Conservation (phyloP, 345 rosid genomes). For the Atalantia buxifolia region DNA sequence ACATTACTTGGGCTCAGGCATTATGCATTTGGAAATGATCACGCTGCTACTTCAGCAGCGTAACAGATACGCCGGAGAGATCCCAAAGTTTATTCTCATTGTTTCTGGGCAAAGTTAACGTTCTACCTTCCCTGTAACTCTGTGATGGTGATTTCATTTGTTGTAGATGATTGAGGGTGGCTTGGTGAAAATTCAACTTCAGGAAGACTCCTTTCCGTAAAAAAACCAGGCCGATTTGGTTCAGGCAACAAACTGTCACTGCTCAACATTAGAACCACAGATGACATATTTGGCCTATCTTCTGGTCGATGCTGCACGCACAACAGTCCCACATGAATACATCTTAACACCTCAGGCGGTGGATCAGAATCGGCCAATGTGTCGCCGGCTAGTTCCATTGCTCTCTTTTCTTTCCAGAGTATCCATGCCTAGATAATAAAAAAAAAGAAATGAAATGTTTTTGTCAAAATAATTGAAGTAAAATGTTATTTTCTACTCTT, state of each 20-base stretch:
- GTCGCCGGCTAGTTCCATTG: constrained; percentile 10
- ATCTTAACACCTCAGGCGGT: constrained; percentile 7
- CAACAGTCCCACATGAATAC: constrained; percentile 24
- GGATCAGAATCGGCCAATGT: not conserved
- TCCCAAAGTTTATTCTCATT: not conserved
- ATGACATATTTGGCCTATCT: constrained; percentile 29
- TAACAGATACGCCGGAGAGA: too few relatives aligned
- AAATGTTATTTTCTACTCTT: not conserved
- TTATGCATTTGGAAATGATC: too few relatives aligned
- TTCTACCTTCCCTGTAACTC: constrained; percentile 14
- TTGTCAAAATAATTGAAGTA: not conserved
- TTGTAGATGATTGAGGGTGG: not conserved
- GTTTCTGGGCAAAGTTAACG: not conserved
- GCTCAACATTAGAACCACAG: constrained; percentile 26
- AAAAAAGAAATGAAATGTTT: not conserved
- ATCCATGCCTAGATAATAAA: constrained; percentile 9
- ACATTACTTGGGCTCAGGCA: not conserved
- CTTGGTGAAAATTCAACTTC: not conserved
- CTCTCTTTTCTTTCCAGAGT: constrained; percentile 11
- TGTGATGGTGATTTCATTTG: constrained; percentile 15
- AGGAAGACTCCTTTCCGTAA: not conserved
- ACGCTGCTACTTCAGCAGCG: too few relatives aligned
- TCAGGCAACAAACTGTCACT: constrained; percentile 22
- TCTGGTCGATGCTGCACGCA: constrained; percentile 28
- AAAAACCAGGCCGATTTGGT: constrained; percentile 20